Percentiles rank a stretch among this genome's conserved stretches.
Evolutionary conservation across 345 rosid genomes (phyloP).

Genomic region (Garcia nutans): DNA sequence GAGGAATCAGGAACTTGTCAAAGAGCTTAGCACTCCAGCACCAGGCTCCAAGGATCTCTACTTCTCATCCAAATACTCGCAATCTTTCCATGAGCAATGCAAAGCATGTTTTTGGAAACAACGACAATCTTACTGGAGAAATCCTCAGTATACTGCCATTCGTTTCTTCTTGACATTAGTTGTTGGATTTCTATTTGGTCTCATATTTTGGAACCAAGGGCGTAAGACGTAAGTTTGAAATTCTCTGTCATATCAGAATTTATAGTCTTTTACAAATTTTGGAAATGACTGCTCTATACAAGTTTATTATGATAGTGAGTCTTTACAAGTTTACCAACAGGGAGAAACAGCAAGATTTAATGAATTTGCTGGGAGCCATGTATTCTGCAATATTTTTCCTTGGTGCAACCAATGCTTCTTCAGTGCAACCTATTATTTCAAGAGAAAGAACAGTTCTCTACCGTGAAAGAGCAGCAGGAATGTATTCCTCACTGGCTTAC

Average conservation of each 20-base stretch:
- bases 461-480: constrained; percentile 38
- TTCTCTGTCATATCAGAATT: not conserved
- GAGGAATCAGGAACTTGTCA: constrained; percentile 29
- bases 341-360: constrained; percentile 22
- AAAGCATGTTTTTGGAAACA: constrained; percentile 37
- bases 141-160: constrained; percentile 32
- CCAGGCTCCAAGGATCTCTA: constrained; percentile 28
- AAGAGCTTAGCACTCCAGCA: constrained; percentile 27
- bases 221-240: constrained; percentile 22
- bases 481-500: constrained; percentile 33
- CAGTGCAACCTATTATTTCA: constrained; percentile 26
- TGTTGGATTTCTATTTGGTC: constrained; percentile 28
- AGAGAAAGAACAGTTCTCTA: constrained; percentile 34
- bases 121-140: constrained; percentile 34
- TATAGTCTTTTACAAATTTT: not conserved
- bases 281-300: not conserved
- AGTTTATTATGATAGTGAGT: not conserved
- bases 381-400: constrained; percentile 32
- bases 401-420: constrained; percentile 23
- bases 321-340: constrained; percentile 1
- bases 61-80: constrained; percentile 28
- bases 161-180: constrained; percentile 20
- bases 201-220: constrained; percentile 33
- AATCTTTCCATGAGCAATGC: constrained; percentile 20
- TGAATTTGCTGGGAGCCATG: constrained; percentile 31